Base-by-base conservation (phyloP, 345 rosid species). In the Cardamine occulta region DNA sequence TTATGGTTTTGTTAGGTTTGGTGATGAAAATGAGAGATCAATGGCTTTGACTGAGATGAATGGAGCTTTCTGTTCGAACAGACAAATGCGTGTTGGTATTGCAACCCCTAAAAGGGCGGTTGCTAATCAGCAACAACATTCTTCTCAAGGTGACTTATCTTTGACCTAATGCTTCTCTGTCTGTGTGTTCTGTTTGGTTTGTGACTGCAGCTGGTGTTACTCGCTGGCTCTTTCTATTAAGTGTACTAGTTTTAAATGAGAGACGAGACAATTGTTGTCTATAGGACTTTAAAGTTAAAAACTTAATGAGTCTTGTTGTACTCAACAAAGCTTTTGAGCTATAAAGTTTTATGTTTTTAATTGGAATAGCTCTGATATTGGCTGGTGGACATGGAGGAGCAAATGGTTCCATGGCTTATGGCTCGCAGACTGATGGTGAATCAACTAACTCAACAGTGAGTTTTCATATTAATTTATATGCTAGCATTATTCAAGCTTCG, bases 1-100 rank as follows among this genome's bases (percentile, higher is more conserved):
- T 74, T 91, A 95, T 35, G 99, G 97, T 15, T 91, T 95, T 87
- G 99, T 95, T 53, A 91, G 99, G 84, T 95, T 95, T 66, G 81
- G 91, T 59, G 96, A 95, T 85, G 97, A 91, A 74, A 88, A 78
- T 79, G 97, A 91, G 89, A 91, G 88, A 74, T 78, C 97, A 47
- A 91, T 84, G 80, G 97, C 99, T 64, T 88, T 89, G 86, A 75
- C 82, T 19, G 99, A 95, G 79, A 95, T 95, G 97, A 91, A 91
- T 82, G 99, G 97, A 10, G 85, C 70, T 47, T 91, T 79, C 79
- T 95, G 99, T 80, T 91, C 84, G 15, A 86, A 89, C 83, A 88
- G 97, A 79, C 93, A 92, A 13, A 95, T 91, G 99, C 88, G 97
- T 10, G 82, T 90, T 19, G 87, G 90, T 72, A 88, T 89, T 64